Evolutionary conservation across 2,329 filamentous ascomycete species (phyloP), one percentile per base, ranked within the genome.

Genomic region (Sphaerostilbella broomeana): DNA sequence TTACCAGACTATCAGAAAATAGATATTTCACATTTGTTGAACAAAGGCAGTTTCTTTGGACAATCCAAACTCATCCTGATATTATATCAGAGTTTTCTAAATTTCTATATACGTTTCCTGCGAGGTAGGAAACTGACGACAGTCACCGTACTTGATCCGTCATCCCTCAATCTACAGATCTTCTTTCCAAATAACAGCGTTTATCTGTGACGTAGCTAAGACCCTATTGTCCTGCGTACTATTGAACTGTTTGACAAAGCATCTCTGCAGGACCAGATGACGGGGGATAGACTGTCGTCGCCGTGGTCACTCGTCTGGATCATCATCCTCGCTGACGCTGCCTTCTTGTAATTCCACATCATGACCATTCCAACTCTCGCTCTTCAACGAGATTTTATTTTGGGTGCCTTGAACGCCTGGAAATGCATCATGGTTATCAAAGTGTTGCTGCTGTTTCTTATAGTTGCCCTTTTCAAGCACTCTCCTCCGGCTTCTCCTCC

Each of bases 211-310:
- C 8, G 8, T 15, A 16, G 20, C 25, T 11, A 15, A 34, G n/a
- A 9, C n/a, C 5, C 7, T 24, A 18, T 12, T 42, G 42, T 38
- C 24, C 21, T 28, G 41, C 27, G 37, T 32, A 21, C 35, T 28
- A 16, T 22, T 22, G 22, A 26, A 26, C n/a, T 21, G n/a, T n/a
- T n/a, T n/a, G n/a, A n/a, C 22, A 20, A 12, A 13, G 27, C 43
- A 40, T 52, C 52, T 60, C 58, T 55, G 59, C 65, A 76, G 73
- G 72, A 76, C 69, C 72, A 79, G 73, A 67, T 66, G 72, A 75
- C 73, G 80, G 78, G 75, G 77, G 74, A 73, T 76, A 74, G 71
- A 73, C 73, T 72, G 71, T 70, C 73, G 73, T 71, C 69, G 58
- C 69, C 65, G 49, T 53, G 54, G 67, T 68, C 69, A 75, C 55